A percentile compares a stretch with the other conserved stretches of the same genome.
phyloP scores from a whole-genome alignment of 2,329 filamentous ascomycete genomes.

The Aureobasidium melanogenum region DNA sequence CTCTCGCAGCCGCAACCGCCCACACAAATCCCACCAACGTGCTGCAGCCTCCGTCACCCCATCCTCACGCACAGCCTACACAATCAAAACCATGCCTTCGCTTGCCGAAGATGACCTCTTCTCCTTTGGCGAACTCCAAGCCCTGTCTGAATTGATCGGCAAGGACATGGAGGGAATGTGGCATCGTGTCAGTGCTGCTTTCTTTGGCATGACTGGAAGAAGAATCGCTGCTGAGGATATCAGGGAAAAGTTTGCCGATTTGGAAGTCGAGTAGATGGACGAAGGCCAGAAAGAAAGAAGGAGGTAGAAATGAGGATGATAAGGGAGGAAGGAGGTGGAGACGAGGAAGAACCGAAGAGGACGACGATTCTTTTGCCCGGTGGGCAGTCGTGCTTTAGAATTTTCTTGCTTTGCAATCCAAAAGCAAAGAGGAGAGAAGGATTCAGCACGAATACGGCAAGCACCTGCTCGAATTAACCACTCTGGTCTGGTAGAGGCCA shows the following conservation, averaged over 20 bases:
- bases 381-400: not conserved
- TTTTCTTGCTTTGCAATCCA: not conserved
- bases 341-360: not conserved
- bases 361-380: not conserved
- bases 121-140: conserved; percentile 29
- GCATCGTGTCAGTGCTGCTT: conserved; percentile 38
- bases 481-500: not conserved
- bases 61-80: not conserved
- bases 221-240: conserved; percentile 52
- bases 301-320: not conserved
- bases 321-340: not conserved
- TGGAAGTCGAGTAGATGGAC: conserved; percentile 23
- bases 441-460: not conserved
- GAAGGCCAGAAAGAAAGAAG: not conserved
- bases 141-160: conserved; percentile 36
- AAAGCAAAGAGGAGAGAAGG: not conserved
- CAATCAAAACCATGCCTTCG: conserved; percentile 14
- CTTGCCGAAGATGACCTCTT: conserved; percentile 28
- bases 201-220: conserved; percentile 42
- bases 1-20: not conserved
- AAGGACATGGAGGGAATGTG: conserved; percentile 37
- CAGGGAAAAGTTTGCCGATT: conserved; percentile 48
- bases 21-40: not conserved
- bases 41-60: not conserved
- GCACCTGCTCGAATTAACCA: too few species aligned